Evolutionary conservation across 352 stramenopile species (phyloP).

Genomic region (Hyphochytrium catenoides): DNA sequence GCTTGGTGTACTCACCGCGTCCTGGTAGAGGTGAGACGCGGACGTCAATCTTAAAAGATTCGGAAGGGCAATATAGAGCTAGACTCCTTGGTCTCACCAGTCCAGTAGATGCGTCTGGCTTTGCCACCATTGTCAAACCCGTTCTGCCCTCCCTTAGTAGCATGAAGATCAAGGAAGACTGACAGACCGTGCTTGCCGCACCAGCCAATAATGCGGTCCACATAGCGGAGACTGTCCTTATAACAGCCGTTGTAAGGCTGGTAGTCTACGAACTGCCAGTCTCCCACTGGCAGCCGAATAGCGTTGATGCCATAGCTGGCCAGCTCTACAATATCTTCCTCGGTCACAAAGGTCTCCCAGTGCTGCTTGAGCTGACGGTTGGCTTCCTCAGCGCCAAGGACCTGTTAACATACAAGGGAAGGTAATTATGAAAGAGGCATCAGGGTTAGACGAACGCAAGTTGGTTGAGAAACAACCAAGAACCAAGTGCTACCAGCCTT

Average conservation of each 20-base stretch:
- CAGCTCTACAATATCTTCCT: constrained; percentile 67
- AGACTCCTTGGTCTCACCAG: constrained; percentile 5
- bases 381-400: constrained; percentile 58
- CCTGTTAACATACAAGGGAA: constrained; percentile 12
- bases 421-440: not conserved
- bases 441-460: too few species aligned
- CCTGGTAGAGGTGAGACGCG: too few species aligned
- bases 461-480: too few species aligned
- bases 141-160: constrained; percentile 74
- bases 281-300: constrained; percentile 65
- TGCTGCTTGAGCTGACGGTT: constrained; percentile 76
- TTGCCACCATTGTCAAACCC: constrained; percentile 83
- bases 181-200: constrained; percentile 51
- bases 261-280: constrained; percentile 86
- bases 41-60: too few species aligned
- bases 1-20: too few species aligned
- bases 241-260: constrained; percentile 75
- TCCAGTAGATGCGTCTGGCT: constrained; percentile 65
- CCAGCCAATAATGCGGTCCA: constrained; percentile 66
- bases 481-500: too few species aligned
- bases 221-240: constrained; percentile 63
- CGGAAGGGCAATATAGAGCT: too few species aligned
- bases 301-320: constrained; percentile 39
- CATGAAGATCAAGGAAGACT: constrained; percentile 79
- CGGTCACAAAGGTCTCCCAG: constrained; percentile 79